Evolutionary conservation across 2,329 filamentous ascomycete genomes (phyloP).

Genomic region (Colletotrichum navitas): DNA sequence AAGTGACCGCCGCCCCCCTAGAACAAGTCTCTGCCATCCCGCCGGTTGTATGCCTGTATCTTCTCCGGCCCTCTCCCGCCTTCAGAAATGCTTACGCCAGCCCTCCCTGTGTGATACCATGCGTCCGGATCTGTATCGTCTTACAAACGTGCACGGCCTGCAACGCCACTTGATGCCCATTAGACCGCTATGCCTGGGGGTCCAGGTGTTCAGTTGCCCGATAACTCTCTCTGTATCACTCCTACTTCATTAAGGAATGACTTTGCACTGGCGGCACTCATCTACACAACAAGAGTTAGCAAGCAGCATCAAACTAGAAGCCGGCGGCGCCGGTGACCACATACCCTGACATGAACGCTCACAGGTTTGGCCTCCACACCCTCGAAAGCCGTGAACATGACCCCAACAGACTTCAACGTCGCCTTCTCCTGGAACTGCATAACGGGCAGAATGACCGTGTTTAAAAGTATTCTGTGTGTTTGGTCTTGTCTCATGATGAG

Average conservation of each 20-base stretch:
- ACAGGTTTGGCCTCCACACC: constrained; percentile 66
- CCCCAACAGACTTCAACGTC: constrained; percentile 76
- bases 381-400: constrained; percentile 75
- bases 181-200: constrained; percentile 4
- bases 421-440: constrained; percentile 86
- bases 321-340: constrained; percentile 42
- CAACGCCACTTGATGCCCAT: constrained; percentile 10
- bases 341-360: constrained; percentile 72
- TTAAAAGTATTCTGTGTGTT: constrained; percentile 87
- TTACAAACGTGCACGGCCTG: constrained; percentile 3
- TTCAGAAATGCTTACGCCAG: constrained; percentile 16
- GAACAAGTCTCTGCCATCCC: constrained; percentile 18
- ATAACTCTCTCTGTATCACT: constrained; percentile 65
- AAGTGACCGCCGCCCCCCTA: constrained; percentile 14
- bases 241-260: constrained; percentile 63
- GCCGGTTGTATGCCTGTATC: constrained; percentile 33
- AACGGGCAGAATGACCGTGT: constrained; percentile 82
- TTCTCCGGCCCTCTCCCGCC: constrained; percentile 19
- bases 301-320: constrained; percentile 10
- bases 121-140: constrained; percentile 12
- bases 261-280: constrained; percentile 67
- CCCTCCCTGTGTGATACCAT: constrained; percentile 11
- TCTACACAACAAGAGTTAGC: constrained; percentile 52
- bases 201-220: constrained; percentile 49
- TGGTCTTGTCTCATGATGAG: constrained; percentile 94